Conservation (phyloP, 2,329 filamentous ascomycete genomes). For the Arthrobotrys pseudoclavata region DNA sequence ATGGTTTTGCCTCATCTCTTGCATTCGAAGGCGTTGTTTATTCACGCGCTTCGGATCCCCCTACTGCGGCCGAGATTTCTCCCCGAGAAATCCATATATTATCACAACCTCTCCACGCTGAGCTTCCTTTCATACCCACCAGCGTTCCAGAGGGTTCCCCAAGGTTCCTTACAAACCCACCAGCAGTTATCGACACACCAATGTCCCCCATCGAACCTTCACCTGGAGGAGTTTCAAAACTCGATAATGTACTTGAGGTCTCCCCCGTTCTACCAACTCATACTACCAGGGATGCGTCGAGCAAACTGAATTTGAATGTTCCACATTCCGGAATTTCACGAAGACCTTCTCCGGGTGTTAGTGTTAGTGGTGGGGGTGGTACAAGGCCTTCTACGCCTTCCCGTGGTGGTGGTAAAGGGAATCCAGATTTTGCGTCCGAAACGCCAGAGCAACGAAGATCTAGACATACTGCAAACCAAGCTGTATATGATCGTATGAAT, state of each 20-base stretch:
- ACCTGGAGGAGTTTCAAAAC: background rate
- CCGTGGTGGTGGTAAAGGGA: background rate
- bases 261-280: background rate
- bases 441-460: slow-evolving; percentile 15
- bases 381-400: background rate
- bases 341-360: background rate
- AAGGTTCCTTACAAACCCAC: background rate
- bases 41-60: background rate
- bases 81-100: background rate
- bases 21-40: background rate
- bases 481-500: slow-evolving; percentile 11
- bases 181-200: background rate
- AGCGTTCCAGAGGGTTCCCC: slow-evolving; percentile 1
- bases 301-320: background rate
- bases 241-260: background rate
- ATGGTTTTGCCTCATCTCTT: background rate
- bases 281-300: background rate
- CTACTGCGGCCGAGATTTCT: background rate
- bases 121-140: background rate
- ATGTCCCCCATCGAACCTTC: background rate
- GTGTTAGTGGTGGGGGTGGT: too few species aligned
- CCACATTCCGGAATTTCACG: background rate
- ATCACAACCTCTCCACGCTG: background rate
- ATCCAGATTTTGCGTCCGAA: slow-evolving; percentile 1
- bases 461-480: slow-evolving; percentile 7